A percentile compares a stretch with the other conserved stretches of the same genome.
Conservation (phyloP, 495 filamentous ascomycete genomes). For the Podospora bellae-mahoneyi region DNA sequence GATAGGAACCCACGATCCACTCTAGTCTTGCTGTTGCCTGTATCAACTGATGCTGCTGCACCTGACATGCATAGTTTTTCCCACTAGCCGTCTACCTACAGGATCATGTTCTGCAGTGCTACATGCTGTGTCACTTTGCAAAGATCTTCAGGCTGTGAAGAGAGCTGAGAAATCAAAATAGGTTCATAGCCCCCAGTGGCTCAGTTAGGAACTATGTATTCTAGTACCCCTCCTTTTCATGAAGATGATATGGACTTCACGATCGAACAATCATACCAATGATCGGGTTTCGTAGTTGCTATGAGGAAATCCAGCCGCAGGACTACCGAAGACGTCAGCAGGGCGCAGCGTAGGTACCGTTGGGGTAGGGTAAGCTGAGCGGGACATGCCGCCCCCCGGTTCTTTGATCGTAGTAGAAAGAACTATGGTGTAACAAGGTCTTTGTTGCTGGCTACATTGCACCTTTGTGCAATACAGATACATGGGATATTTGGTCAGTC, state of each 20-base stretch:
- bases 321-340: background rate
- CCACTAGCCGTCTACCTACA: too few species aligned
- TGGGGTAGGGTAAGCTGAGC: background rate
- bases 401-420: too few species aligned
- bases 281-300: background rate
- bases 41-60: too few species aligned
- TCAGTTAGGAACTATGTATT: background rate
- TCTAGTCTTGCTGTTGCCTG: too few species aligned
- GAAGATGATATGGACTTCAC: background rate
- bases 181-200: background rate
- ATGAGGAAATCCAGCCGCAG: background rate
- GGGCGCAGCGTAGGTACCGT: background rate
- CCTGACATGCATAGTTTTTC: too few species aligned
- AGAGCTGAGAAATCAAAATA: background rate
- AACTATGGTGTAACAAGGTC: too few species aligned
- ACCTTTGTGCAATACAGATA: too few species aligned
- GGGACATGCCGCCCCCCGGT: background rate
- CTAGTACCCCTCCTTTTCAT: background rate
- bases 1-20: too few species aligned
- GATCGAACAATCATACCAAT: background rate
- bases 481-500: too few species aligned
- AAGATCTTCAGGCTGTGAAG: too few species aligned
- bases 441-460: too few species aligned
- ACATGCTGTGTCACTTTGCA: background rate
- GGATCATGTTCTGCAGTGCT: too few species aligned